Evolutionary conservation across 768 basidiomycete species (phyloP).

Genomic region (Tulasnella sp.): DNA sequence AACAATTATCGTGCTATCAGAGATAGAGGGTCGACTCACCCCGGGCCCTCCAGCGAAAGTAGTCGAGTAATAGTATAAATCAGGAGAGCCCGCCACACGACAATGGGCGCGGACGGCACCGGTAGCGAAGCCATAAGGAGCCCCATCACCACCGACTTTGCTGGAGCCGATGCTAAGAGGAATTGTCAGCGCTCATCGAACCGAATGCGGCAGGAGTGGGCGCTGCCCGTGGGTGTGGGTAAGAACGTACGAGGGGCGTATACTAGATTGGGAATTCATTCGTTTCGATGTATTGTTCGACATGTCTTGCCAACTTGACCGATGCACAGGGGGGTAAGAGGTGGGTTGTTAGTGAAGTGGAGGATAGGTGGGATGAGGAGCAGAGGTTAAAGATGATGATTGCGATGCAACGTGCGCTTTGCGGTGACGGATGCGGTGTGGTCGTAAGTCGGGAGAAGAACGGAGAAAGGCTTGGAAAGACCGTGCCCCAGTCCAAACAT

Average conservation of each 20-base stretch:
- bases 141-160: constrained; percentile 97
- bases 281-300: constrained; percentile 66
- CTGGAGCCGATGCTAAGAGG: constrained; percentile 69
- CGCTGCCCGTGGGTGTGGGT: neutral
- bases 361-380: neutral
- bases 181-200: neutral
- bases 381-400: neutral
- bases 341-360: neutral
- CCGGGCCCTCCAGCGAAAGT: constrained; percentile 89
- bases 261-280: constrained; percentile 64
- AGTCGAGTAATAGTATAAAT: constrained; percentile 86
- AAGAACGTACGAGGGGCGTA: constrained; percentile 75
- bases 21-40: constrained; percentile 36
- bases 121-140: constrained; percentile 61
- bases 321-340: constrained; percentile 19
- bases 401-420: neutral
- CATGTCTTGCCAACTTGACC: constrained; percentile 79
- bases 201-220: too few species aligned
- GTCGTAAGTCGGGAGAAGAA: neutral
- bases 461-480: neutral
- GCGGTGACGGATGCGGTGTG: neutral
- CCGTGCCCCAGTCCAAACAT: too few species aligned
- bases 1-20: neutral
- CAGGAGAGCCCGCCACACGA: constrained; percentile 62
- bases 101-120: constrained; percentile 70